A percentile compares a stretch with the other conserved stretches of the same genome.
Conservation (phyloP, 148 eudicot genomes). For the Salicornia ramosissima region DNA sequence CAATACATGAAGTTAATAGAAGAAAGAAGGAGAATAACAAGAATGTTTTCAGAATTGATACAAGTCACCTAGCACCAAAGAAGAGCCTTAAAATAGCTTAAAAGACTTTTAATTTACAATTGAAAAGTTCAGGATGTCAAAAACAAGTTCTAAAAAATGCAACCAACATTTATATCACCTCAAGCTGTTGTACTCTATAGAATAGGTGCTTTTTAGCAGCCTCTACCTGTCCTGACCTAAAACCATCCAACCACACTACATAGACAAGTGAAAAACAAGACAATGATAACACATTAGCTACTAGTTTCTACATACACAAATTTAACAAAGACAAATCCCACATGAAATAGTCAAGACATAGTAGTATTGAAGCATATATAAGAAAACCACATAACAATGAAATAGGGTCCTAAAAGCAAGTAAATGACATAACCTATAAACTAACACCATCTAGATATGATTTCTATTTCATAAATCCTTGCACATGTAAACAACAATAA, state of each 20-base stretch:
- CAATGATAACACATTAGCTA: not conserved
- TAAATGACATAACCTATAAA: not conserved
- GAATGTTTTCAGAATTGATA: too few species aligned
- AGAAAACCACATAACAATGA: not conserved
- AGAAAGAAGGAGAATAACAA: too few species aligned
- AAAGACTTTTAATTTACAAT: too few species aligned
- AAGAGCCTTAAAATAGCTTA: too few species aligned
- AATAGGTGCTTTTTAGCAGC: constrained; percentile 67
- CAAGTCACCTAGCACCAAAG: too few species aligned
- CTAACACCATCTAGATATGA: not conserved
- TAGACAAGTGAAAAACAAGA: not conserved
- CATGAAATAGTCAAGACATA: not conserved
- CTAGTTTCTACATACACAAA: not conserved
- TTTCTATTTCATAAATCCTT: not conserved
- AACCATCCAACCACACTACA: too few species aligned
- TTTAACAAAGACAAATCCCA: not conserved
- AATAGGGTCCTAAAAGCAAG: too few species aligned
- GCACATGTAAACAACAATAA: not conserved
- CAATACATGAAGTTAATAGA: too few species aligned
- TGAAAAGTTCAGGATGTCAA: too few species aligned
- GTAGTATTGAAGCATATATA: not conserved
- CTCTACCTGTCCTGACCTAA: constrained; percentile 85
- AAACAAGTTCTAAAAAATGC: too few species aligned
- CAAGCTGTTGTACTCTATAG: constrained; percentile 49
- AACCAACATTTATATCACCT: too few species aligned